Base-by-base conservation (phyloP, 1,139 yeast genomes). In the Taiozyma sp. region DNA sequence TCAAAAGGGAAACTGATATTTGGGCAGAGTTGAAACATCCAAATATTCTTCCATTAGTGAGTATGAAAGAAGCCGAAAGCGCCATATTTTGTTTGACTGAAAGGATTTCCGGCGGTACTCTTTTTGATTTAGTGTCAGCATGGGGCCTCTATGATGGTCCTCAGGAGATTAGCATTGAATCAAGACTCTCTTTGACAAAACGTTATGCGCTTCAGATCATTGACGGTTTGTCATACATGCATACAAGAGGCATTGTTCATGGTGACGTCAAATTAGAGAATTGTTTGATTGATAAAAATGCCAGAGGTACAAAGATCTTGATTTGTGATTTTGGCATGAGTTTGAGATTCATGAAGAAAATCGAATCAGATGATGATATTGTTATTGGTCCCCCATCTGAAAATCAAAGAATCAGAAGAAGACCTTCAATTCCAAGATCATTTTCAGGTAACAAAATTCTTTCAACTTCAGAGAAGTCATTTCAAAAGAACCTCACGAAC, bases 261-360 rank as follows among this genome's bases (percentile, higher is more conserved):
- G 96, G 97, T 2, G 98, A 92, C 68, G 71, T 92, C 44, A 92
- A 92, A 67, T 73, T 91, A 48, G 98, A 92, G 62, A 92, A 92
- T 64, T 87, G 95, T 53, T 70, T 92, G 49, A 70, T 89, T 36
- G 83, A 81, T 49, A 67, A 69, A 28, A 56, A 61, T 10, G 60
- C 64, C 30, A 62, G 62, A 13, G 57, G 62, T 24, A 68, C 72
- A 52, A 65, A 58, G 36, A 69, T 83, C 63, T 65, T 81, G 27
- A 65, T 91, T 9, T 89, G 97, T 70, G 98, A 91, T 69, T 91
- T 91, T 71, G 98, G 98, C 6, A 89, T 91, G 96, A 54, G 69
- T 73, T 76, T 50, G 62, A 74, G 67, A 51, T 59, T 53, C 45
- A 55, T 54, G 30, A 51, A 46, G 13, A 70, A 71, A 9, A 71